A percentile compares a stretch with the other conserved stretches of the same genome.
Evolutionary conservation across 2,329 filamentous ascomycete species (phyloP).

Genomic region (Exophiala sp.): DNA sequence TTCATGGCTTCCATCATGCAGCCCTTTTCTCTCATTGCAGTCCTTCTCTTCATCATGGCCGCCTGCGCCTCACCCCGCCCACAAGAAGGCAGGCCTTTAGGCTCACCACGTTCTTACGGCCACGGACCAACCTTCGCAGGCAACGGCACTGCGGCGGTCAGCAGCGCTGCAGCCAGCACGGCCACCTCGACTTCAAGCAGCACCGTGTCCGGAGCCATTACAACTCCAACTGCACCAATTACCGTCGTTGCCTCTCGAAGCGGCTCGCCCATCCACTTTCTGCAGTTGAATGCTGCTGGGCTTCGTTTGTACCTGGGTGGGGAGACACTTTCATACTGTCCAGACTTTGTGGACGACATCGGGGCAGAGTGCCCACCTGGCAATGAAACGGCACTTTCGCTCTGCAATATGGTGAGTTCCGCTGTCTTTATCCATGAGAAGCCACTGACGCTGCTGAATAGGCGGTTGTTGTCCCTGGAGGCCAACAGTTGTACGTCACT

Average conservation of each 20-base stretch:
- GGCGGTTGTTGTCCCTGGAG: constrained; percentile 54
- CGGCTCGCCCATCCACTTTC: constrained; percentile 47
- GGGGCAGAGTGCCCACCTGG: constrained; percentile 43
- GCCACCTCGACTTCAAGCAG: constrained; percentile 6
- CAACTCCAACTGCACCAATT: constrained; percentile 34
- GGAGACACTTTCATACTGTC: constrained; percentile 47
- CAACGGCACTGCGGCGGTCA: constrained; percentile 10
- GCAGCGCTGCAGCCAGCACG: constrained; percentile 7
- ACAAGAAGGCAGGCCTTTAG: constrained; percentile 1
- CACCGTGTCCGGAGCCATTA: constrained; percentile 9
- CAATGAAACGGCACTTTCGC: constrained; percentile 43
- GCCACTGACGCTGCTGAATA: constrained; percentile 26
- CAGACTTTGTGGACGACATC: constrained; percentile 34
- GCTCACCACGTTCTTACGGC: not conserved
- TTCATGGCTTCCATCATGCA: constrained; percentile 2
- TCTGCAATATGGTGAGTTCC: constrained; percentile 33
- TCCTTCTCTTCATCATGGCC: constrained; percentile 1
- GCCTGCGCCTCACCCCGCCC: not conserved
- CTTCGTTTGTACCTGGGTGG: constrained; percentile 48
- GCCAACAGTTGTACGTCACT: constrained; percentile 56
- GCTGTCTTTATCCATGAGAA: not conserved
- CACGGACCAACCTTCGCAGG: not conserved
- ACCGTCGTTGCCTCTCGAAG: constrained; percentile 42
- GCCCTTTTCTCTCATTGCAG: not conserved
- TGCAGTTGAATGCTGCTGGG: constrained; percentile 44